Evolutionary conservation across 768 basidiomycete genomes (phyloP), one percentile per base, ranked within the genome.

Genomic region (Auricularia sp.): DNA sequence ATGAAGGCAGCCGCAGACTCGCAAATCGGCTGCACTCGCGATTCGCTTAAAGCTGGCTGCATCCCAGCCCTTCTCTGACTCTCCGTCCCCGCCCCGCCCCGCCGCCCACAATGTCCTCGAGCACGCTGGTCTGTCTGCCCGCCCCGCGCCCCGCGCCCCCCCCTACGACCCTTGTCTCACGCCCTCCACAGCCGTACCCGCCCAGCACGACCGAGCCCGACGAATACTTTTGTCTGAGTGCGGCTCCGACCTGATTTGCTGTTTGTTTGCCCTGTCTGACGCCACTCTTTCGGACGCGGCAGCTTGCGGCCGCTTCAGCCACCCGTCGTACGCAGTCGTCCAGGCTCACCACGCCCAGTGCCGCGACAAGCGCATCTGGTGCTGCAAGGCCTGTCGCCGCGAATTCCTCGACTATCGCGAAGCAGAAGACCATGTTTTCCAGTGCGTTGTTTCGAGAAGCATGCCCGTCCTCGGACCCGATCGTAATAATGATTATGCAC

Each of bases 261-360:
- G 12, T 34, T 12, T 12, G 14, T 59, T 23, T 33, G 29, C 16
- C 11, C 8, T 35, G 4, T 29, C 56, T 23, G 4, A 14, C 29
- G 56, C 23, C 29, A 59, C 23, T 33, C 56, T 54, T 54, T 54
- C 53, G 18, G 53, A 54, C 53, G 53, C 8, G 23, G 29, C 56
- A 59, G 56, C 56, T 59, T 59, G 56, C 34, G 56, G 56, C 8
- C 56, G 56, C 23, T 59, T 59, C 56, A 35, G 29, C 56, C 56
- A 59, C 56, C 23, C 21, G 11, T 23, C 21, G 23, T 23, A 59
- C 23, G 56, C 14, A 10, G 56, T 59, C 29, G 56, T 59, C 29
- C 21, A 23, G 2, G 56, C 23, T 33, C 56, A 59, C 56, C 56
- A 59, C 29, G 23, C 23, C 4, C 56, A 59, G 23, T 59, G 56